Percentiles rank a stretch among this genome's conserved stretches.
These are phyloP conservation scores for Hemileia vastatrix DNA, from an alignment of 1,284 basidiomycete genomes.

Conservation along the genomic window DNA sequence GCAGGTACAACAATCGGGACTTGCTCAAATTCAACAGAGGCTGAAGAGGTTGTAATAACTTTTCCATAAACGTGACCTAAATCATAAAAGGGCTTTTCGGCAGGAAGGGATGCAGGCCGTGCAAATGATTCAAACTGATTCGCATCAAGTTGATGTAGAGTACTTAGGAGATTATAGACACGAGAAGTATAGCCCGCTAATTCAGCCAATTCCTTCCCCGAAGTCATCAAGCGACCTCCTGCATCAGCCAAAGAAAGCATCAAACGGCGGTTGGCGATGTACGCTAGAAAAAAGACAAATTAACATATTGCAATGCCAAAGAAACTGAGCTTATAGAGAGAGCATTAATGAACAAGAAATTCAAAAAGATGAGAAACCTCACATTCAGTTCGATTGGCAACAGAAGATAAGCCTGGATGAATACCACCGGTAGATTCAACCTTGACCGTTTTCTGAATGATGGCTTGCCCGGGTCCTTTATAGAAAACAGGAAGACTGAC, in stretches of 20 bases:
- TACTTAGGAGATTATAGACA: constrained; percentile 76
- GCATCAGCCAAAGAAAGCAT: constrained; percentile 88
- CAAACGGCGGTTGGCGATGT: constrained; percentile 88
- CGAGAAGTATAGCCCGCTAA: constrained; percentile 84
- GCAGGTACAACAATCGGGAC: constrained; percentile 68
- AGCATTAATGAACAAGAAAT: not conserved
- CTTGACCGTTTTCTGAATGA: constrained; percentile 9
- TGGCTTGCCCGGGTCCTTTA: not conserved
- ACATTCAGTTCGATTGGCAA: constrained; percentile 24
- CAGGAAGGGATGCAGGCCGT: constrained; percentile 38
- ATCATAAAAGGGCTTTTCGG: constrained; percentile 46
- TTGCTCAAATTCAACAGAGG: constrained; percentile 54
- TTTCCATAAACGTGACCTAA: constrained; percentile 48
- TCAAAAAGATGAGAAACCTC: not conserved
- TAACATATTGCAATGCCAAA: too few relatives aligned
- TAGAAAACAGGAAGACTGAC: constrained; percentile 76
- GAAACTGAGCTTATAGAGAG: not conserved
- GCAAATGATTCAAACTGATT: constrained; percentile 48
- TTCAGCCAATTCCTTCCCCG: constrained; percentile 67
- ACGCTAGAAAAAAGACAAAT: constrained; percentile 47
- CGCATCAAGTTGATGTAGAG: constrained; percentile 60
- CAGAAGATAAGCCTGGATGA: not conserved
- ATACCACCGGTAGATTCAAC: constrained; percentile 7
- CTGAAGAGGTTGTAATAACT: constrained; percentile 39
- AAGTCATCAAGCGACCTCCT: constrained; percentile 56